A percentile compares a stretch with the other conserved stretches of the same genome.
phyloP scores from a whole-genome alignment of 169 alveolate species.

The Plasmodium cynomolgi region DNA sequence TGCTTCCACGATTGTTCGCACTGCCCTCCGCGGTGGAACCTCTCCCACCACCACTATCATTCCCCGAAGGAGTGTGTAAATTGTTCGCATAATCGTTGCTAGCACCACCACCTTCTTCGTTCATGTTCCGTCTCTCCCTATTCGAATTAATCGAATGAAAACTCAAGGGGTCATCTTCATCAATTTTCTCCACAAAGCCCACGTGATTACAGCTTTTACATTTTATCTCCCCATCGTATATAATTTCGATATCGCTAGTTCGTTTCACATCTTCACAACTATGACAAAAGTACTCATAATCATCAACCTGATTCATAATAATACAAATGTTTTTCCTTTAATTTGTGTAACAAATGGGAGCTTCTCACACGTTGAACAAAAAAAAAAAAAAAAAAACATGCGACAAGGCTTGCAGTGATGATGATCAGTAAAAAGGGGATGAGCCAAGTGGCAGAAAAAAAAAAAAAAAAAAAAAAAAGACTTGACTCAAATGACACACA shows the following conservation, averaged over 20 bases:
- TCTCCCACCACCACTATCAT: neutral
- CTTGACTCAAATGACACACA: neutral
- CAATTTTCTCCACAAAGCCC: conserved; percentile 60
- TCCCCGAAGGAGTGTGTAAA: neutral
- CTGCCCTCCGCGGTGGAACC: neutral
- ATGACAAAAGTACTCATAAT: conserved; percentile 70
- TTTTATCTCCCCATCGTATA: conserved; percentile 45
- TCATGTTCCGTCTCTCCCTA: conserved; percentile 7
- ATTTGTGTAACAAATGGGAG: conserved; percentile 1
- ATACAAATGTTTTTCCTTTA: neutral
- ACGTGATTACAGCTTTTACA: conserved; percentile 59
- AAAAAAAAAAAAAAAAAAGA: neutral
- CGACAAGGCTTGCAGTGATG: neutral
- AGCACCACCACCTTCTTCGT: neutral
- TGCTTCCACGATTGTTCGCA: neutral
- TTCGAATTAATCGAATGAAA: conserved; percentile 26
- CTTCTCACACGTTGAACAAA: neutral
- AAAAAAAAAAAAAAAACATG: neutral
- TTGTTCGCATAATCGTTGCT: neutral
- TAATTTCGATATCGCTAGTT: conserved; percentile 64
- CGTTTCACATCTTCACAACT: conserved; percentile 74
- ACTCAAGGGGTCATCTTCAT: conserved; percentile 66
- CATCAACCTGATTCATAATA: conserved; percentile 64
- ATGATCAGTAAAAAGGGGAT: neutral
- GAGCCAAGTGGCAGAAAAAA: neutral